Conservation (phyloP, 345 rosid genomes). For the Eucalyptus erythrocorys region DNA sequence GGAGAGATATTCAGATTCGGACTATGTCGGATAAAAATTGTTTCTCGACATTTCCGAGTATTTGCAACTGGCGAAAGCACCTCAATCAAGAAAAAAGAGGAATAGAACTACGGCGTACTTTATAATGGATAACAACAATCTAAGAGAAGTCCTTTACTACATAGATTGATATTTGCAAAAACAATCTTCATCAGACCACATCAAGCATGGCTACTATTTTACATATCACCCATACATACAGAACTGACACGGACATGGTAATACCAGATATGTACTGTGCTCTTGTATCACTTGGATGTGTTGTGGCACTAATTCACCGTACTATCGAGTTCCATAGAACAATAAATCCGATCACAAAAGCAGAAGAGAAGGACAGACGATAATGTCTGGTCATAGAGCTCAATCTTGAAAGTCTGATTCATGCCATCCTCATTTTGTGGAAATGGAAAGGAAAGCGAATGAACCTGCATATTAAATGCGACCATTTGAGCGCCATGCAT, state of each 20-base stretch:
- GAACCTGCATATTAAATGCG: slow-evolving; percentile 93
- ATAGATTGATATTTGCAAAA: background rate
- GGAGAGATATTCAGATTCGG: background rate
- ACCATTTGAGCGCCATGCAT: slow-evolving; percentile 99
- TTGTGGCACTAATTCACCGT: background rate
- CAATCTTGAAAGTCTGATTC: background rate
- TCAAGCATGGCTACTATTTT: background rate
- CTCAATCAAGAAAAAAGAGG: background rate
- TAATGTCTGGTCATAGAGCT: background rate
- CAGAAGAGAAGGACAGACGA: background rate
- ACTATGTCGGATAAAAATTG: background rate
- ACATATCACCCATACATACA: background rate
- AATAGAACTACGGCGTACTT: background rate
- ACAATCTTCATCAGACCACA: background rate
- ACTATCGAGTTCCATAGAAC: background rate
- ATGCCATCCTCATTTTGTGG: background rate
- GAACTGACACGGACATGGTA: background rate
- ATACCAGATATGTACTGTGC: background rate
- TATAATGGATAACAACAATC: background rate
- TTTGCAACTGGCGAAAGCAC: background rate
- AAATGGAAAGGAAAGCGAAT: background rate
- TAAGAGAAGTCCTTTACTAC: background rate
- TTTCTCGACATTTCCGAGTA: background rate
- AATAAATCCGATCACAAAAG: background rate
- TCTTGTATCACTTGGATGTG: background rate